Evolutionary conservation across 768 basidiomycete species (phyloP).

Genomic region (Thelephora ganbajun): DNA sequence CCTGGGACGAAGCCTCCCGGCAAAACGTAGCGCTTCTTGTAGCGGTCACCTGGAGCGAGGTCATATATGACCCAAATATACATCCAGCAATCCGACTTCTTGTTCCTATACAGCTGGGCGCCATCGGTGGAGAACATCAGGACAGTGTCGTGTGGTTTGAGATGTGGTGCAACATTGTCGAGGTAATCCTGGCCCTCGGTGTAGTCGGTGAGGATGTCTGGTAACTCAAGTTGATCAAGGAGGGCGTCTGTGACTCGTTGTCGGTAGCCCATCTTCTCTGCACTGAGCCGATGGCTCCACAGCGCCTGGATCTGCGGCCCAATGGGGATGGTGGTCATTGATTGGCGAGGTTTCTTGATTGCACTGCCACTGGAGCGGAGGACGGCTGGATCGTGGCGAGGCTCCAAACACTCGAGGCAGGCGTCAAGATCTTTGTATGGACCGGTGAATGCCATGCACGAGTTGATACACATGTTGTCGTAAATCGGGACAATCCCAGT

Average conservation of each 20-base stretch:
- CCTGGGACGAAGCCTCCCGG: slow-evolving; percentile 19
- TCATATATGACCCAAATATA: slow-evolving; percentile 18
- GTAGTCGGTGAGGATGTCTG: background rate
- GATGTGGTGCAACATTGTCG: background rate
- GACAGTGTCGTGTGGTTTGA: slow-evolving; percentile 7
- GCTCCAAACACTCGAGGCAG: slow-evolving; percentile 20
- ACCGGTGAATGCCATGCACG: slow-evolving; percentile 24
- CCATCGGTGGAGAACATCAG: slow-evolving; percentile 16
- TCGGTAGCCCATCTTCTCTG: slow-evolving; percentile 17
- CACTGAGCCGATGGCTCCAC: slow-evolving; percentile 10
- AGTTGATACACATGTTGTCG: slow-evolving; percentile 28
- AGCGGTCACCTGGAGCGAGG: slow-evolving; percentile 12
- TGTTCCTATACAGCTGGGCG: slow-evolving; percentile 16
- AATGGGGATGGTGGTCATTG: slow-evolving; percentile 24
- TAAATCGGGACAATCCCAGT: slow-evolving; percentile 22
- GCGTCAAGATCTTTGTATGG: slow-evolving; percentile 7
- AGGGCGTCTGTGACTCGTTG: background rate
- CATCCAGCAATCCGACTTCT: slow-evolving; percentile 21
- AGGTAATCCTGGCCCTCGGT: background rate
- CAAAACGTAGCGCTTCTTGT: slow-evolving; percentile 17
- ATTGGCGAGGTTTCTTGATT: slow-evolving; percentile 8
- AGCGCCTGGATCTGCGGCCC: slow-evolving; percentile 31
- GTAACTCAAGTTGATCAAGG: background rate
- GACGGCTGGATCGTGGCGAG: slow-evolving; percentile 14
- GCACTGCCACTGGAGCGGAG: slow-evolving; percentile 3